Evolutionary conservation across 2,329 filamentous ascomycete species (phyloP), one percentile per base, ranked within the genome.

Genomic region (Neofusicoccum sp.): DNA sequence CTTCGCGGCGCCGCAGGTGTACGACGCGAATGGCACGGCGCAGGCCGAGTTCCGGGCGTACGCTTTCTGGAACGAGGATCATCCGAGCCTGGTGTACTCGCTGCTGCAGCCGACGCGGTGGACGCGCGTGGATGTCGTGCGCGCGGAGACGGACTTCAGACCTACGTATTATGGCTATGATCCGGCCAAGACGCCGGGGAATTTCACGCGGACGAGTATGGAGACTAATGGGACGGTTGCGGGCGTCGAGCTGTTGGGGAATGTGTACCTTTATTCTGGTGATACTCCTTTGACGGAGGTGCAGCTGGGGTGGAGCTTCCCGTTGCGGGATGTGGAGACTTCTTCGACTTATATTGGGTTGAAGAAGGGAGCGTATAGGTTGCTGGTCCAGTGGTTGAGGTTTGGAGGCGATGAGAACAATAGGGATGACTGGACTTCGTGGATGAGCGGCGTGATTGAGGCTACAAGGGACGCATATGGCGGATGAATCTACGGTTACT

Each of bases 61-160:
- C 36, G 7, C 14, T 7, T 54, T 54, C 49, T 8, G 6, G 9
- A 11, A 20, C 36, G 36, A 20, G 36, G 36, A 43, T 28, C 6
- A 4, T 4, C 49, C 36, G 14, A 26, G 14, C 4, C 6, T 41
- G 6, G 6, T 14, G 14, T 54, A 54, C 49, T 54, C 49, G 36
- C 49, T 54, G 36, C 49, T 43, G 24, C 49, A 54, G 36, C 49
- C 49, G 26, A 54, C 49, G 49, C 36, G 33, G 36, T 43, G 49
- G 49, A 54, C 49, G 12, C 49, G 49, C 6, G 12, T 54, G 14
- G 49, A 54, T n/a, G 49, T 54, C 6, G 49, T 54, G 1, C 34
- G 24, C 1, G 49, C 49, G 1, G 36, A 40, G n/a, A 31, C 36
- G 1, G 36, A 7, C 4, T 20, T 54, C 26, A n/a, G 9, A 34